Evolutionary conservation across 129 eudicot genomes (phyloP).

Genomic region (Lactuca sativa): DNA sequence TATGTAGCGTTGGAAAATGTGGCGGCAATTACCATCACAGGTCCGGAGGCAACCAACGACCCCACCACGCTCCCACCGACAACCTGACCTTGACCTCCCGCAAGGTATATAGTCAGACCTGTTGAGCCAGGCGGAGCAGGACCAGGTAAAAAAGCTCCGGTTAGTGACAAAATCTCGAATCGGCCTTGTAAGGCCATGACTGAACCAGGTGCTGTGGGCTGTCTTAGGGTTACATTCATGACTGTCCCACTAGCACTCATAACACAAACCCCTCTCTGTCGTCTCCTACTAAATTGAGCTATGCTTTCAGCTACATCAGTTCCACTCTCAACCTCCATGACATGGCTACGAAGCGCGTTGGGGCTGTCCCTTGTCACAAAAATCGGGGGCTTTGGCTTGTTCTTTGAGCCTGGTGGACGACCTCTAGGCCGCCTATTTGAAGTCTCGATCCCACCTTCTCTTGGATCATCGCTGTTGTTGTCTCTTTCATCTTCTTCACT

Average conservation of each 20-base stretch:
- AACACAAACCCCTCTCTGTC: slow-evolving; percentile 74
- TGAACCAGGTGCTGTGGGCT: slow-evolving; percentile 59
- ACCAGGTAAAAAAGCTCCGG: slow-evolving; percentile 74
- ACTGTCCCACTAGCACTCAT: slow-evolving; percentile 64
- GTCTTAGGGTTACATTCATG: slow-evolving; percentile 64
- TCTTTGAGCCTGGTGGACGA: slow-evolving; percentile 71
- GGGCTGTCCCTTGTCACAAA: slow-evolving; percentile 76
- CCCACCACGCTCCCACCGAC: slow-evolving; percentile 82
- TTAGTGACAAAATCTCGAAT: slow-evolving; percentile 62
- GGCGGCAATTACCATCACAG: slow-evolving; percentile 69
- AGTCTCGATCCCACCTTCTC: slow-evolving; percentile 66
- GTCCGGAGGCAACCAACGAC: slow-evolving; percentile 63
- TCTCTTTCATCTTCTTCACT: slow-evolving; percentile 51
- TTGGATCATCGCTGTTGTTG: slow-evolving; percentile 51
- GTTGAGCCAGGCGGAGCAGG: slow-evolving; percentile 78
- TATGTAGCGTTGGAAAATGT: slow-evolving; percentile 70
- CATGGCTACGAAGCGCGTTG: slow-evolving; percentile 75
- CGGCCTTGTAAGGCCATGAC: slow-evolving; percentile 72
- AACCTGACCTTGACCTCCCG: slow-evolving; percentile 81
- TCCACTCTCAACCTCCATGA: slow-evolving; percentile 78
- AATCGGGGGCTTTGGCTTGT: slow-evolving; percentile 71
- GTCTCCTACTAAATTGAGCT: slow-evolving; percentile 58
- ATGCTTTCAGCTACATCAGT: slow-evolving; percentile 67
- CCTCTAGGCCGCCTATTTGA: slow-evolving; percentile 64
- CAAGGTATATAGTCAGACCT: slow-evolving; percentile 66